These are phyloP conservation scores for Ulvella scutata DNA, from an alignment of 139 green algal genomes.

Conservation along the genomic window DNA sequence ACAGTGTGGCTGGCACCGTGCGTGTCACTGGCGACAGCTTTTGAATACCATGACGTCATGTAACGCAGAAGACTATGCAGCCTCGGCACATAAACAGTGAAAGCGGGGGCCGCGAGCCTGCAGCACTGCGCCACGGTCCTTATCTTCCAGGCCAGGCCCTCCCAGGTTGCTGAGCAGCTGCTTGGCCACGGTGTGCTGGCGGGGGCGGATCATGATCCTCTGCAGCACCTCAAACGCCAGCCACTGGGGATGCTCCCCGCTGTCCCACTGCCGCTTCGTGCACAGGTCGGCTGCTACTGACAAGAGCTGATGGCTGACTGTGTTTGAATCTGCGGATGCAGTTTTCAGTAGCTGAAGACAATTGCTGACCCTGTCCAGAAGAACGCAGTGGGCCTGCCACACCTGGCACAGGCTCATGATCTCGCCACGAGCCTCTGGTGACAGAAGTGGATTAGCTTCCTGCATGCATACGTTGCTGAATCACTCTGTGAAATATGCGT, in stretches of 20 bases:
- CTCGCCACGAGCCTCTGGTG: neutral
- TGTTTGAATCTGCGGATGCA: too few species aligned
- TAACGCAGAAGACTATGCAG: too few species aligned
- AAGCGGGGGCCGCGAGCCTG: too few species aligned
- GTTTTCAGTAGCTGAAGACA: slow-evolving; percentile 11
- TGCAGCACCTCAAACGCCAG: slow-evolving; percentile 41
- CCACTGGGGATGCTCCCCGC: slow-evolving; percentile 20
- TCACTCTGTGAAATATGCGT: neutral
- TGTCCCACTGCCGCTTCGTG: slow-evolving; percentile 19
- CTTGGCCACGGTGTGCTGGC: slow-evolving; percentile 22
- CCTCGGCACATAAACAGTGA: too few species aligned
- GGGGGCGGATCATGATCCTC: slow-evolving; percentile 34
- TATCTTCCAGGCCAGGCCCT: neutral
- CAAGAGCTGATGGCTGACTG: too few species aligned
- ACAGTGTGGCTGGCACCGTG: too few species aligned
- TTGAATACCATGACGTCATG: too few species aligned
- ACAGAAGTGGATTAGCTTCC: slow-evolving; percentile 23
- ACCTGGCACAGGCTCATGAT: slow-evolving; percentile 10
- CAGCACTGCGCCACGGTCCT: slow-evolving; percentile 9
- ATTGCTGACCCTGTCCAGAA: slow-evolving; percentile 21
- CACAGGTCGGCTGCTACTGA: slow-evolving; percentile 22
- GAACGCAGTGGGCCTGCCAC: slow-evolving; percentile 44
- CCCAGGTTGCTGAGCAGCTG: slow-evolving; percentile 23
- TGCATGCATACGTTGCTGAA: neutral
- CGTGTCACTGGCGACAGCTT: too few species aligned